phyloP scores from a whole-genome alignment of 2,329 filamentous ascomycete species.

The Ophiocordyceps camponoti-floridani region DNA sequence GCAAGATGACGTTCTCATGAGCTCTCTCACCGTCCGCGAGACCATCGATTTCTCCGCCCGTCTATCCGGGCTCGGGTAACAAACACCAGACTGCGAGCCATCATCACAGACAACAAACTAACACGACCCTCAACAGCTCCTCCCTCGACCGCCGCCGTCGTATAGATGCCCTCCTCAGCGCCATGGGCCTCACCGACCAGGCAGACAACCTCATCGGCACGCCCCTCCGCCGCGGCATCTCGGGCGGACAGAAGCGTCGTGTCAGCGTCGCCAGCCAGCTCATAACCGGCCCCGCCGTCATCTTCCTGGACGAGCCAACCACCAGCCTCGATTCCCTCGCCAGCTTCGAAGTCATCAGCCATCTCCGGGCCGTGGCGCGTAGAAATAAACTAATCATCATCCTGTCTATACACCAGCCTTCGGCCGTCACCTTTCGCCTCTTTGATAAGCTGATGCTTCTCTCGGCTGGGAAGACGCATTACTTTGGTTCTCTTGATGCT shows the following conservation, averaged over 20 bases:
- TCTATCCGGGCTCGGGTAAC: constrained; percentile 16
- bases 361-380: neutral
- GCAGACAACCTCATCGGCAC: neutral
- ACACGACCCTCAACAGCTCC: too few species aligned
- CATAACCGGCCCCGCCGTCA: neutral
- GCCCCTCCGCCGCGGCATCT: neutral
- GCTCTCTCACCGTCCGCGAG: constrained; percentile 62
- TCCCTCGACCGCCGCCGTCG: too few species aligned
- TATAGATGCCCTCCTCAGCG: neutral
- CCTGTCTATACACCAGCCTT: neutral
- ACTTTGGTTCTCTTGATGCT: constrained; percentile 39
- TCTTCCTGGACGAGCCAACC: neutral
- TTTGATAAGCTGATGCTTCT: neutral
- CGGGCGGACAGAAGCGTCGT: neutral
- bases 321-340: neutral
- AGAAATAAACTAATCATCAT: neutral
- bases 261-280: neutral
- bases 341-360: neutral
- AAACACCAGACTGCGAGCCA: neutral
- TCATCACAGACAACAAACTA: too few species aligned
- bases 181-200: neutral
- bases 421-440: neutral
- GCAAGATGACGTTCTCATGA: constrained; percentile 73
- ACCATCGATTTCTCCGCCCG: constrained; percentile 64
- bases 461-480: neutral